These are phyloP conservation scores for Amphibolis antarctica DNA, from an alignment of 106 monocot genomes.

Conservation along the genomic window DNA sequence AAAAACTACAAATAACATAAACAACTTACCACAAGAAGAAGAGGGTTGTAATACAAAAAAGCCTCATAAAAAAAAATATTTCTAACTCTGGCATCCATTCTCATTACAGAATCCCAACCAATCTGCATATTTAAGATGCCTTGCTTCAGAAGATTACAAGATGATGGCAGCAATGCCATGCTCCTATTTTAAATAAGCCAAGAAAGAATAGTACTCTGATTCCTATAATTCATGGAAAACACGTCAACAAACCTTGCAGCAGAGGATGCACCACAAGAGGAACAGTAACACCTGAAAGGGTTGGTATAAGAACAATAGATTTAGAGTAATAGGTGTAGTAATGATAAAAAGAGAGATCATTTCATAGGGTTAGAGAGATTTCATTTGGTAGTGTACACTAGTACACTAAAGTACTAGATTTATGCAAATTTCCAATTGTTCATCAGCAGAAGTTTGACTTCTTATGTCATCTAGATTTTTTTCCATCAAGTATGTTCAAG, in stretches of 20 bases:
- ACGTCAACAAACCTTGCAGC: constrained; percentile 70
- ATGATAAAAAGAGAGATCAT: too few relatives aligned
- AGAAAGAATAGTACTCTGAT: background rate
- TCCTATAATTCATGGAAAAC: background rate
- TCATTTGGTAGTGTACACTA: too few relatives aligned
- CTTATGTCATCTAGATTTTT: background rate
- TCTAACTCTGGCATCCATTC: constrained; percentile 71
- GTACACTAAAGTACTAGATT: too few relatives aligned
- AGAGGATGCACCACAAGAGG: constrained; percentile 61
- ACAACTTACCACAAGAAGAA: constrained; percentile 71
- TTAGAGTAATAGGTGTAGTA: too few relatives aligned
- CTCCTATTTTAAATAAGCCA: background rate
- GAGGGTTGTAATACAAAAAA: constrained; percentile 92
- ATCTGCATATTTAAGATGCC: constrained; percentile 38
- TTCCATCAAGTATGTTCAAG: background rate
- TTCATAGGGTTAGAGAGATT: too few relatives aligned
- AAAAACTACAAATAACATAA: background rate
- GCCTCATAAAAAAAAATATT: constrained; percentile 93
- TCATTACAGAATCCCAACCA: constrained; percentile 89
- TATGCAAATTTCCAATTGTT: too few relatives aligned
- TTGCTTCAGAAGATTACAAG: constrained; percentile 1
- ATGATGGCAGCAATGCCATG: background rate
- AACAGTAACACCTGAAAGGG: constrained; percentile 64
- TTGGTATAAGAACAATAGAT: background rate
- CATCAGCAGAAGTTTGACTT: background rate